phyloP scores from a whole-genome alignment of 208 protist species.

The Trypanosoma platydactyli region DNA sequence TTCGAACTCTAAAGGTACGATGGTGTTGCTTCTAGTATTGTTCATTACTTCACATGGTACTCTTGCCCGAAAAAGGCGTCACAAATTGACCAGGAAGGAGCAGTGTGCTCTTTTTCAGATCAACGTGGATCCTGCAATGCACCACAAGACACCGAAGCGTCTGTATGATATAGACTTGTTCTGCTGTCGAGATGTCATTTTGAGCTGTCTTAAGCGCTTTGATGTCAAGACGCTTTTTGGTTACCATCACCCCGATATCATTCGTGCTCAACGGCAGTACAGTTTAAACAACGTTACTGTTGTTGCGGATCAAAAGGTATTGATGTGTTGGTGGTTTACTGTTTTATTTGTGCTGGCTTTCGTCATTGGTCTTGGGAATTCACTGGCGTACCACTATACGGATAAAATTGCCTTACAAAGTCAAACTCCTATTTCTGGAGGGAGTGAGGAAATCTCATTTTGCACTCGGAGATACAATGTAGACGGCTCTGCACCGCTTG shows the following conservation, averaged over 20 bases:
- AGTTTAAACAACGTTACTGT: conserved; percentile 61
- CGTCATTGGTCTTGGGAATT: conserved; percentile 65
- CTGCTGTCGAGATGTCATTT: conserved; percentile 72
- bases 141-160: conserved; percentile 29
- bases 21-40: conserved; percentile 46
- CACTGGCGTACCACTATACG: conserved; percentile 50
- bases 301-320: conserved; percentile 70
- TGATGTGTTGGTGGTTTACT: conserved; percentile 84
- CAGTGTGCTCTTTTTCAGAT: conserved; percentile 41
- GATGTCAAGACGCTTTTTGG: conserved; percentile 70
- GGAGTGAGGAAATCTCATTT: conserved; percentile 22
- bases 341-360: conserved; percentile 76
- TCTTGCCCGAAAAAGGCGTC: conserved; percentile 73
- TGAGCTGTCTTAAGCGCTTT: conserved; percentile 69
- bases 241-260: conserved; percentile 75
- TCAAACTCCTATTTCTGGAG: conserved; percentile 21
- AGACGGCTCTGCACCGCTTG: conserved; percentile 47
- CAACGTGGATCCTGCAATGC: conserved; percentile 25
- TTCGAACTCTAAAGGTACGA: conserved; percentile 27
- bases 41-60: conserved; percentile 74
- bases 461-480: conserved; percentile 63
- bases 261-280: conserved; percentile 51
- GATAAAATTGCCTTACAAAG: conserved; percentile 41
- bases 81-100: conserved; percentile 60
- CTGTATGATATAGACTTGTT: conserved; percentile 73